phyloP scores from a whole-genome alignment of 768 basidiomycete species.

The Xerocomus potaroensis region DNA sequence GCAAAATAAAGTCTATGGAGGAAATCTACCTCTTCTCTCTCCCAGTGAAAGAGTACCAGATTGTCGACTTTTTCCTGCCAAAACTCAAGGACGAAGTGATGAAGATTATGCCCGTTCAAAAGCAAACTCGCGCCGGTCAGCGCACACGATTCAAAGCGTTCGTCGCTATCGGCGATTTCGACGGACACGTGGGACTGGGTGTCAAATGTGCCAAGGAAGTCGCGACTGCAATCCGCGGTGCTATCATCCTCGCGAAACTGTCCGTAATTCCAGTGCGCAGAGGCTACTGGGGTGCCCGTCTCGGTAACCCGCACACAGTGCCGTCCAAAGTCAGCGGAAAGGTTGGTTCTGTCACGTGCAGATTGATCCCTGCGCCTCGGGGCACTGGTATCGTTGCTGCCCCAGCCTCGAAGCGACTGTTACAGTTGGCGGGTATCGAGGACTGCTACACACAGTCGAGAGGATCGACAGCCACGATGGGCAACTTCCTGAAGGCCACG shows the following conservation, averaged over 20 bases:
- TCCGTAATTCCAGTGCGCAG: conserved; percentile 97
- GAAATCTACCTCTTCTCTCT: conserved; percentile 99
- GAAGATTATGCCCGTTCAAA: conserved; percentile 99
- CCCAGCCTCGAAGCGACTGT: conserved; percentile 91
- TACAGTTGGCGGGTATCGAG: conserved; percentile 97
- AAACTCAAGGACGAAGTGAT: conserved; percentile 99
- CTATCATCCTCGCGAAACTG: conserved; percentile 98
- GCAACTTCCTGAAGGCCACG: conserved; percentile 97
- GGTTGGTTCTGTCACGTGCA: conserved; percentile 98
- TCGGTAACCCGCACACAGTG: conserved; percentile 98
- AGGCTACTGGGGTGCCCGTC: conserved; percentile 99
- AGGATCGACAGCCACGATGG: conserved; percentile 98
- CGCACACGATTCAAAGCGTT: conserved; percentile 99
- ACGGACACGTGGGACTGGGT: conserved; percentile 98
- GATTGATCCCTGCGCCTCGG: conserved; percentile 95
- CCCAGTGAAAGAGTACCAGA: conserved; percentile 99
- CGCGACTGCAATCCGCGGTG: conserved; percentile 98
- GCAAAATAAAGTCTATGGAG: conserved; percentile 99
- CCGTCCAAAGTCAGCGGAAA: conserved; percentile 98
- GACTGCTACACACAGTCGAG: conserved; percentile 98
- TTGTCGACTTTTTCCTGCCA: conserved; percentile 98
- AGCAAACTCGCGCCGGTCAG: conserved; percentile 99
- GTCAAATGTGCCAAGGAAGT: conserved; percentile 99
- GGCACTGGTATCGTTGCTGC: conserved; percentile 99
- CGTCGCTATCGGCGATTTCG: conserved; percentile 98